A percentile compares a stretch with the other conserved stretches of the same genome.
These are phyloP conservation scores for Rhodotorula toruloides DNA, from an alignment of 768 basidiomycete genomes.

Conservation along the genomic window DNA sequence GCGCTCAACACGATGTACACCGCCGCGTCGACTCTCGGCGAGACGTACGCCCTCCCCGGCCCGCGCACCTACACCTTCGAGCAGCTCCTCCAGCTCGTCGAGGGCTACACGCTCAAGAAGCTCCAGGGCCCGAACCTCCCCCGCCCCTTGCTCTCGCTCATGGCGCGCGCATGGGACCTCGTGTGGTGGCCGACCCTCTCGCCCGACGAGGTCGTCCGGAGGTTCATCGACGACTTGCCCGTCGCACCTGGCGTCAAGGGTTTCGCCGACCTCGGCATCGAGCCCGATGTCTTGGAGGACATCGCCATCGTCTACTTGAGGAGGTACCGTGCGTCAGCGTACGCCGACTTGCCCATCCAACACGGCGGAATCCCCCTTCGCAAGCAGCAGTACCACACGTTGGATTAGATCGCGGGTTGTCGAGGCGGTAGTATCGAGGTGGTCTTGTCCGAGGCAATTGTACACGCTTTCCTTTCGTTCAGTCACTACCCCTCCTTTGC, in stretches of 20 bases:
- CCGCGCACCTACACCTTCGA: slow-evolving; percentile 79
- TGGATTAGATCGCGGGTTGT: too few relatives aligned
- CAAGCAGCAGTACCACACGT: slow-evolving; percentile 34
- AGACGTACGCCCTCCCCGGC: slow-evolving; percentile 75
- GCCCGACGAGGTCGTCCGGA: slow-evolving; percentile 83
- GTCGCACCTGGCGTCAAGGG: slow-evolving; percentile 53
- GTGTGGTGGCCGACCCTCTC: slow-evolving; percentile 88
- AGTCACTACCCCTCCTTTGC: too few relatives aligned
- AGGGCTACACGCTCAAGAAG: slow-evolving; percentile 70
- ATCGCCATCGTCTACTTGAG: slow-evolving; percentile 85
- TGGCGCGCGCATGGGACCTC: slow-evolving; percentile 59
- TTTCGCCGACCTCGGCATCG: slow-evolving; percentile 64
- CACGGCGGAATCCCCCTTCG: slow-evolving; percentile 44
- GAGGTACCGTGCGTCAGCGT: slow-evolving; percentile 72
- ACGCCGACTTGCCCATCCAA: slow-evolving; percentile 45
- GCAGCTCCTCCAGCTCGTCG: slow-evolving; percentile 56
- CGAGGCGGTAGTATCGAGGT: too few relatives aligned
- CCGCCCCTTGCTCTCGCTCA: slow-evolving; percentile 60
- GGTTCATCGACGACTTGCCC: slow-evolving; percentile 70
- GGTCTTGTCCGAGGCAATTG: too few relatives aligned
- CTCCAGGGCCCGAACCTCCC: slow-evolving; percentile 71
- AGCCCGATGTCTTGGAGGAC: slow-evolving; percentile 76
- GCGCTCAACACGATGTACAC: slow-evolving; percentile 73
- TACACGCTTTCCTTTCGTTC: too few relatives aligned
- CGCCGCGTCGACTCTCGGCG: slow-evolving; percentile 54